Conservation (phyloP, 768 basidiomycete genomes). For the Suillus fuscotomentosus region DNA sequence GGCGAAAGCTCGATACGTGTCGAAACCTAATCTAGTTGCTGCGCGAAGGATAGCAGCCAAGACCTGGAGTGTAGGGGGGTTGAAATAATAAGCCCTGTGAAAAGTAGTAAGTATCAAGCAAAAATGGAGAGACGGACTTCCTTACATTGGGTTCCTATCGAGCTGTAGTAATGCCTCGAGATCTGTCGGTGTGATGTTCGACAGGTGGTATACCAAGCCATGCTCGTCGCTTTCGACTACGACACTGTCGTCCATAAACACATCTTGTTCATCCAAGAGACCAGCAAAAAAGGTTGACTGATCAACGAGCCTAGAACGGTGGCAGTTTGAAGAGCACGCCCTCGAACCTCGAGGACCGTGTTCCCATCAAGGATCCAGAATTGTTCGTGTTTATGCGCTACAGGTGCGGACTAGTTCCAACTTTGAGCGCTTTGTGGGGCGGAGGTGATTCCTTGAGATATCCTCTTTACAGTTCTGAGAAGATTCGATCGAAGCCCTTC, state of each 20-base stretch:
- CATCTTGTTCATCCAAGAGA: slow-evolving; percentile 15
- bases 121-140: neutral
- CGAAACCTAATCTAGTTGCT: slow-evolving; percentile 33
- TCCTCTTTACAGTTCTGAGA: neutral
- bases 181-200: neutral
- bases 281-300: slow-evolving; percentile 34
- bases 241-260: slow-evolving; percentile 14
- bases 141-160: slow-evolving; percentile 5
- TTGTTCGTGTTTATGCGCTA: slow-evolving; percentile 9
- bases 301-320: slow-evolving; percentile 32
- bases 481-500: neutral
- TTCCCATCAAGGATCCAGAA: slow-evolving; percentile 38
- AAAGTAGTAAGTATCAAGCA: neutral
- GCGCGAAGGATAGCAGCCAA: slow-evolving; percentile 36
- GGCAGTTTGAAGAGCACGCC: slow-evolving; percentile 34
- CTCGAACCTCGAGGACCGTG: slow-evolving; percentile 34
- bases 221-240: slow-evolving; percentile 2
- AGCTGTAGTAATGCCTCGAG: slow-evolving; percentile 5
- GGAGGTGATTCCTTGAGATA: neutral
- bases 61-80: slow-evolving; percentile 1
- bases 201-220: slow-evolving; percentile 2
- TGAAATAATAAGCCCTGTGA: slow-evolving; percentile 1
- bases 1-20: slow-evolving; percentile 27
- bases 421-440: neutral
- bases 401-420: neutral